Evolutionary conservation across 768 basidiomycete genomes (phyloP), one percentile per base, ranked within the genome.

Genomic region (Xerocomellus intermedius): DNA sequence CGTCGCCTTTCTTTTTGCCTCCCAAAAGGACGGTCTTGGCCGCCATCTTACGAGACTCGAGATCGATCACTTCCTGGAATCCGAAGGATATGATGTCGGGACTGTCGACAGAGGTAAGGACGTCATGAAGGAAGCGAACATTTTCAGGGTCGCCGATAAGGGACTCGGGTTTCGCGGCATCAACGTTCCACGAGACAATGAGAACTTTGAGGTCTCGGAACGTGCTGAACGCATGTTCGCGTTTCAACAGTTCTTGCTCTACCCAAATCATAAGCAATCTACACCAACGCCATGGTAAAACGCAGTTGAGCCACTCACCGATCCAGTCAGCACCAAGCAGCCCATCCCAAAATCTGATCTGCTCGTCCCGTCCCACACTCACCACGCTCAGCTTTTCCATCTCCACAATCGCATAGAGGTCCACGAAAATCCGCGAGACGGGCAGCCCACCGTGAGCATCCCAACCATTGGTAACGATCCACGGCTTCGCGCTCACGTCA

Each of bases 51-150:
- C 92, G 85, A 59, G 84, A 86, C 62, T 97, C 94, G n/a, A 99
- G 82, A 67, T 97, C 94, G 56, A 99, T 92, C 37, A 98, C 82
- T 73, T 98, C 96, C 71, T 99, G 96, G 71, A 98, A 89, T 2
- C 94, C 94, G 63, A 99, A 96, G 5, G 85, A 82, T 59, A 99
- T 88, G 62, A 98, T 86, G 59, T 98, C 95, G 3, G 96, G 91
- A 12, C 72, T 63, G 13, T 90, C 84, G 36, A 87, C 84, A 63
- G 86, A 89, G 5, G 70, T 76, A 12, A 98, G 76, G 2, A 82
- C 84, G 21, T 92, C 81, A n/a, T 81, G 75, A n/a, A 99, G 74
- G 76, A 98, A 94, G 53, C 77, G 81, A 54, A 82, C 72, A 68
- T 94, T 98, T n/a, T 81, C 84, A 3, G 78, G 64, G n/a, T 82